phyloP scores from a whole-genome alignment of 2,329 filamentous ascomycete genomes.

The Neofusicoccum umdonicola region DNA sequence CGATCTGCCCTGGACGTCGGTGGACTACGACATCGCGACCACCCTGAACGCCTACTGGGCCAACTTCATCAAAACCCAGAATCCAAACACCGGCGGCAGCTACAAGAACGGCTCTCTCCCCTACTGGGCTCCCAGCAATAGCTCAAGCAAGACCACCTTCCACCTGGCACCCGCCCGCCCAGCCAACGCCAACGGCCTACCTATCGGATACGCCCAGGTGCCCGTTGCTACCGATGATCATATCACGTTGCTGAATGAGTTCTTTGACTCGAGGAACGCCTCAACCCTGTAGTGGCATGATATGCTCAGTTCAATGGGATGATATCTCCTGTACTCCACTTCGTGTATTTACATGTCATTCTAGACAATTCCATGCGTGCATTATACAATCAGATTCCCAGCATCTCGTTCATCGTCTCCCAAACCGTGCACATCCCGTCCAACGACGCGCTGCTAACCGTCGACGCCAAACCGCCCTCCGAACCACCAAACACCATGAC shows the following conservation, averaged over 20 bases:
- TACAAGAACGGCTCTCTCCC: background rate
- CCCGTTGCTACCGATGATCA: background rate
- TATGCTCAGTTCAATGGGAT: no score
- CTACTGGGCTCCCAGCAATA: background rate
- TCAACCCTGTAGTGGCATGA: background rate
- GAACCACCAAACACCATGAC: no score
- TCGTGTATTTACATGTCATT: no score
- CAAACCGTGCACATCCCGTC: no score
- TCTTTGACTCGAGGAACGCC: background rate
- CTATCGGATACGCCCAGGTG: background rate
- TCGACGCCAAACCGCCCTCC: no score
- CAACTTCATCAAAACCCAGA: constrained; percentile 35
- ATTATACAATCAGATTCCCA: no score
- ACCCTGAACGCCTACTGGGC: constrained; percentile 37
- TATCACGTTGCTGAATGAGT: background rate
- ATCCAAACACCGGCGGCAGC: constrained; percentile 20
- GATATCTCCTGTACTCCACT: no score
- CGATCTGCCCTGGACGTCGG: constrained; percentile 28
- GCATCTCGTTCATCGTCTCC: no score
- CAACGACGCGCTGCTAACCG: no score
- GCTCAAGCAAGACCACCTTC: background rate
- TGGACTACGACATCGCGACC: constrained; percentile 32
- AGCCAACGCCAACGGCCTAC: background rate
- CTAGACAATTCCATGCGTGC: no score
- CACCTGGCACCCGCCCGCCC: background rate